Base-by-base conservation (phyloP, 2,329 filamentous ascomycete species). In the Periglandula ipomoeae region DNA sequence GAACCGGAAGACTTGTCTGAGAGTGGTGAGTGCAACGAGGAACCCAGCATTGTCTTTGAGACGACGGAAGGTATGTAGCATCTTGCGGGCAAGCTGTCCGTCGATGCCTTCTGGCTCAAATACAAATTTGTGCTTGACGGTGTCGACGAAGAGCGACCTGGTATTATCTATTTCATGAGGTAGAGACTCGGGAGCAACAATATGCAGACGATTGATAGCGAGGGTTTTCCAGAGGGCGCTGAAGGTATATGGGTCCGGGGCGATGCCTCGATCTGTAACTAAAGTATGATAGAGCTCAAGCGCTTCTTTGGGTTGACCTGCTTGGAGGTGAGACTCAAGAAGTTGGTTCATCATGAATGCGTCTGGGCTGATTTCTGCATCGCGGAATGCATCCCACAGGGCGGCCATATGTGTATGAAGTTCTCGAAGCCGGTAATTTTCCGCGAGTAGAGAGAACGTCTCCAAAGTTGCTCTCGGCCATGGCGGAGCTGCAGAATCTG, bases 271-370 rank as follows among this genome's bases (percentile, higher is more conserved):
- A 23, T 73, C 65, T 9, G 63, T 55, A 26, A 76, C 74, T 59
- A 87, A 73, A 17, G 67, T 63, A 9, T 67, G 61, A 62, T 82
- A 87, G 26, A 82, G 71, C 3, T 66, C 60, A 56, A 76, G 72
- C 0, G 85, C 78, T 45, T 75, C 68, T 22, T 67, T 63, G 40
- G 74, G 70, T 46, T 79, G 70, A 45, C 78, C 77, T 50, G 76
- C 75, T 52, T 81, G 76, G 42, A 85, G 73, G 53, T 83, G 76
- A 6, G 81, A 79, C 51, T 81, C 79, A 23, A 93, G 76, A 20
- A 90, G 69, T 59, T 89, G 84, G 64, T 91, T 93, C 73, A 90
- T 80, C 67, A 90, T 85, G 63, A 84, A 86, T 8, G 81, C 79
- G 58, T 87, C 84, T 2, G 84, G 78, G 47, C 70, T 73, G 52